Conservation (phyloP, 805 yeast genomes). For the Starmera dryadoides region DNA sequence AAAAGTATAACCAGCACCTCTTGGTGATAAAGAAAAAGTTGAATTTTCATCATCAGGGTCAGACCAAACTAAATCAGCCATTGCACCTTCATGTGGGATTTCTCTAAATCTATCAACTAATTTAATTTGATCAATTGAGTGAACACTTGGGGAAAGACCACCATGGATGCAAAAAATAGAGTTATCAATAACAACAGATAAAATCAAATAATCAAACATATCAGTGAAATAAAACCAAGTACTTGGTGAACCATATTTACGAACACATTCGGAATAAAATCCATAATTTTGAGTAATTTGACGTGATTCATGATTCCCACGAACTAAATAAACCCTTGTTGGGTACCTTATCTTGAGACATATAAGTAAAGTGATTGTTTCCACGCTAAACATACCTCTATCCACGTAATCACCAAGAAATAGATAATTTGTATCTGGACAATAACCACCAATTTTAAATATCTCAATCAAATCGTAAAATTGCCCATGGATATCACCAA, state of each 20-base stretch:
- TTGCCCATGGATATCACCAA: conserved; percentile 97
- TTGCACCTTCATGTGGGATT: conserved; percentile 98
- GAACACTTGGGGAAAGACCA: conserved; percentile 92
- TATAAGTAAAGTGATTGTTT: conserved; percentile 79
- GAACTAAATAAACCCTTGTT: conserved; percentile 63
- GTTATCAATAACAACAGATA: conserved; percentile 86
- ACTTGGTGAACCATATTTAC: conserved; percentile 73
- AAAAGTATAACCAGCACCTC: conserved; percentile 98
- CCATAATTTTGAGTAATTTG: conserved; percentile 98
- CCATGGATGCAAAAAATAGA: conserved; percentile 94
- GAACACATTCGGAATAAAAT: conserved; percentile 87
- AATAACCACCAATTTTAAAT: conserved; percentile 86
- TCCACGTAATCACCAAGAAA: conserved; percentile 96
- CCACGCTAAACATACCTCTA: conserved; percentile 89
- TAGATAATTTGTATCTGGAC: conserved; percentile 89
- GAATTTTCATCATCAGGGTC: conserved; percentile 82
- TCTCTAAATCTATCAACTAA: conserved; percentile 89
- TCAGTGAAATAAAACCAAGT: conserved; percentile 92
- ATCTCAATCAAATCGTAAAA: conserved; percentile 90
- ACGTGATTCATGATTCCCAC: conserved; percentile 96
- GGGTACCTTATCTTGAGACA: conserved; percentile 88
- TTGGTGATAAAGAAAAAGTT: conserved; percentile 82
- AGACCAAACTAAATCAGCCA: conserved; percentile 98
- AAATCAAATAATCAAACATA: conserved; percentile 82
- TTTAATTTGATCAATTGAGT: conserved; percentile 84